Base-by-base conservation (phyloP, 495 filamentous ascomycete species). In the Poronia punctata region DNA sequence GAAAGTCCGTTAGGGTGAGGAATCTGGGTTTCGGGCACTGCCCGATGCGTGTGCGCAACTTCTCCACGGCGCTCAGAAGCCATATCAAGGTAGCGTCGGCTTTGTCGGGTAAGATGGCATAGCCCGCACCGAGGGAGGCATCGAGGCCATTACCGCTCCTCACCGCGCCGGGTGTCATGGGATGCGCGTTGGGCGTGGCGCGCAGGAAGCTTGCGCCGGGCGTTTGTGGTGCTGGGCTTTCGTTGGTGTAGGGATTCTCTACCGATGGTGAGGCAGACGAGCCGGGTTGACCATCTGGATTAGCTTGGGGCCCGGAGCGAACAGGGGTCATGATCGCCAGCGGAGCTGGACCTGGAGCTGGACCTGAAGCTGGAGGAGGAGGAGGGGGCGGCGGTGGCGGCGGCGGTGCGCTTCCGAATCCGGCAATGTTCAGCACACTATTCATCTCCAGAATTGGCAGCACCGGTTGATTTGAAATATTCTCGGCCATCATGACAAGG, bases 391-490 rank as follows among this genome's bases (percentile, higher is more conserved):
- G 18, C 18, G 42, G 34, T 15, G 31, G 41, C 24, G 21, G 24
- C 11, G 40, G 25, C 15, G 25, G 24, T 27, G 34, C 10, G 16
- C 15, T 25, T 7, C 33, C 25, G 17, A 38, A 38, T 17, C 34
- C 42, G 17, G 25, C 34, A 16, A 10, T 36, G 20, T 45, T 45
- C 27, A 57, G 29, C 0, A 54, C 48, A 21, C 43, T 54, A 16
- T 57, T 57, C 54, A 57, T 57, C 34, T 57, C 54, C 4, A 57
- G 50, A 24, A 57, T 37, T 0, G 54, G 45, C 3, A 57, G 45
- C 16, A 57, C 45, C 8, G 54, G 53, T 11, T 50, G 48, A 41
- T 54, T 54, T 14, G 50, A 39, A 41, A 57, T 57, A 25, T 57
- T 42, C 30, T 57, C 50, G 4, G 54, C 45, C 28, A 52, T 48